Evolutionary conservation across 441 rosid genomes (phyloP), one percentile per base, ranked within the genome.

Genomic region (Flueggea neowawraea): DNA sequence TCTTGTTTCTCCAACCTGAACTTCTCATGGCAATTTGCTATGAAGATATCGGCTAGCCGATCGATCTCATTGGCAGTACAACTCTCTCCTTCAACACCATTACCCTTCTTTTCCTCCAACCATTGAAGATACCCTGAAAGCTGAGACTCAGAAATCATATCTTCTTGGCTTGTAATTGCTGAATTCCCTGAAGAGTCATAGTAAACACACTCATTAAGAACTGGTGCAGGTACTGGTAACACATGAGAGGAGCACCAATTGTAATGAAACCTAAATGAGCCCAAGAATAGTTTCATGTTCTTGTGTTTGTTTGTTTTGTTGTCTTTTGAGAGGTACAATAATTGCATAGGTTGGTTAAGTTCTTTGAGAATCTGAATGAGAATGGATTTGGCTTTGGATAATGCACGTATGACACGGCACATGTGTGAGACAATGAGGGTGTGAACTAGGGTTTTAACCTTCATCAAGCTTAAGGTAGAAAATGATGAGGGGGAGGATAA

Each of bases 171-270:
- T 4, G 81, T 63, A 43, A 73, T 45, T 13, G 76, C 53, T 4
- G 96, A 78, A 28, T 80, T 73, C 93, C 87, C 79, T 17, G 82
- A 57, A 0, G 81, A 72, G 32, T 84, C 89, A 65, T 75, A 74
- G 61, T 80, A 81, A 45, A 80, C 70, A 75, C 66, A 67, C 5
- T 76, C 87, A 7, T 81, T 78, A 39, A 84, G 85, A 57, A 78
- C 85, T 0, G 88, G 75, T 0, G 81, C 80, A n/a, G 96, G 84
- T 49, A 82, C 82, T 0, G 96, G 95, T 16, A 80, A 36, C 43
- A 86, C 86, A 49, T 82, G 93, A 12, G 98, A 85, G 14, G 96
- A 89, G 69, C 95, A 83, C 91, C 96, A 94, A 78, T 94, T 94
- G 66, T 90, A 94, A 71, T 94, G 96, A 47, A 91, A 79, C 73